Evolutionary conservation across 176 grass and related monocot genomes (phyloP).

Genomic region (Eremochloa ophiuroides): DNA sequence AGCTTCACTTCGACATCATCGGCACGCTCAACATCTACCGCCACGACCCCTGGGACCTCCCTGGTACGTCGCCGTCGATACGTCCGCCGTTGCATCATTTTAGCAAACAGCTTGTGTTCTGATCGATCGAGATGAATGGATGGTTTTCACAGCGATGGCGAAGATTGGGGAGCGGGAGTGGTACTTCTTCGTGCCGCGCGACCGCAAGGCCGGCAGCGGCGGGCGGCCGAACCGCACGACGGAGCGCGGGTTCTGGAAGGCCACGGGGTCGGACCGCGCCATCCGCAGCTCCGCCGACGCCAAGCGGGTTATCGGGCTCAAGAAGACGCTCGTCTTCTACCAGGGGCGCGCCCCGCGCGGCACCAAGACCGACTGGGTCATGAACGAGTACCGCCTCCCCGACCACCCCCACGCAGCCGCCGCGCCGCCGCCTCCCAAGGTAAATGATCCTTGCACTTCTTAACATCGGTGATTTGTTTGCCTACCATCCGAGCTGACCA

Average conservation of each 20-base stretch:
- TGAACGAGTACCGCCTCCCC: slow-evolving; percentile 92
- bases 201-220: slow-evolving; percentile 52
- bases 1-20: slow-evolving; percentile 84
- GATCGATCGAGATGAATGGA: neutral
- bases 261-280: slow-evolving; percentile 69
- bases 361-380: slow-evolving; percentile 83
- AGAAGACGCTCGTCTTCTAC: slow-evolving; percentile 98
- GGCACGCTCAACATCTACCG: slow-evolving; percentile 74
- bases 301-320: slow-evolving; percentile 70
- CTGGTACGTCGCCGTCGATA: slow-evolving; percentile 27
- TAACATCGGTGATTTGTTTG: neutral
- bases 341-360: slow-evolving; percentile 68
- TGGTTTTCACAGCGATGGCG: slow-evolving; percentile 42
- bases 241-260: slow-evolving; percentile 88
- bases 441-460: neutral
- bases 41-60: slow-evolving; percentile 85
- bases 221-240: slow-evolving; percentile 88
- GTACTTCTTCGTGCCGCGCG: slow-evolving; percentile 91
- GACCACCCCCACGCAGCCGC: slow-evolving; percentile 2
- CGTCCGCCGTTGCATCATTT: neutral
- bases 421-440: slow-evolving; percentile 26
- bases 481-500: neutral
- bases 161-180: slow-evolving; percentile 92
- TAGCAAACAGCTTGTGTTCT: neutral
- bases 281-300: slow-evolving; percentile 35